Base-by-base conservation (phyloP, 2,329 filamentous ascomycete genomes). In the Annulohypoxylon truncatum region DNA sequence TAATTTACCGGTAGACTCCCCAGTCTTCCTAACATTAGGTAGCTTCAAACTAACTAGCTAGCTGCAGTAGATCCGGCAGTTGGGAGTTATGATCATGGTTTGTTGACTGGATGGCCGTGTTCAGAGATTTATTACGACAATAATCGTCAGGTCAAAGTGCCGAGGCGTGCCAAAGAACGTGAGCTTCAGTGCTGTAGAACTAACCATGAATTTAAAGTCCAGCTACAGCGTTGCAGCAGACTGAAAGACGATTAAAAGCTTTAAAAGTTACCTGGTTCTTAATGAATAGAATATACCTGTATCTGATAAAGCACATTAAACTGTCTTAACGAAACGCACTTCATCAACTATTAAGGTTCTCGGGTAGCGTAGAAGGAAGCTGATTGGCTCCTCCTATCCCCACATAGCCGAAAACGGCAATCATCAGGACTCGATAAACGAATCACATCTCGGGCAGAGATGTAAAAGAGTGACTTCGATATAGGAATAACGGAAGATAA, bases 11-110 rank as follows among this genome's bases (percentile, higher is more conserved):
- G 47, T 15, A 28, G 26, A 46, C 24, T 44, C 42, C 56, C 51
- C 47, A 42, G 28, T 61, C 38, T 18, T 65, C 29, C 26, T 47
- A 42, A 38, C 38, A 29, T 29, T 58, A 3, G 38, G 9, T 22
- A 65, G 33, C 54, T 61, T 61, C 29, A 26, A 40, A 5, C 54
- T 38, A 42, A 15, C 28, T 50, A 38, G 3, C n/a, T 35, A 53
- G 40, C 52, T 61, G 52, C 51, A 57, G 55, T 69, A 61, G 59
- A 50, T 31, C 59, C 64, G 67, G 67, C 57, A 70, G 61, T 68
- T 70, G 18, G 44, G 10, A n/a, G 18, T 46, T 48, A 12, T 20
- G 22, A 50, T 54, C 42, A 20, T 7, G 12, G 3, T 29, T 7
- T 44, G 13, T 20, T 18, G 22, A 38, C 8, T 48, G 44, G 54